Evolutionary conservation across 2,329 filamentous ascomycete species (phyloP).

Genomic region (Neonectria faginata): DNA sequence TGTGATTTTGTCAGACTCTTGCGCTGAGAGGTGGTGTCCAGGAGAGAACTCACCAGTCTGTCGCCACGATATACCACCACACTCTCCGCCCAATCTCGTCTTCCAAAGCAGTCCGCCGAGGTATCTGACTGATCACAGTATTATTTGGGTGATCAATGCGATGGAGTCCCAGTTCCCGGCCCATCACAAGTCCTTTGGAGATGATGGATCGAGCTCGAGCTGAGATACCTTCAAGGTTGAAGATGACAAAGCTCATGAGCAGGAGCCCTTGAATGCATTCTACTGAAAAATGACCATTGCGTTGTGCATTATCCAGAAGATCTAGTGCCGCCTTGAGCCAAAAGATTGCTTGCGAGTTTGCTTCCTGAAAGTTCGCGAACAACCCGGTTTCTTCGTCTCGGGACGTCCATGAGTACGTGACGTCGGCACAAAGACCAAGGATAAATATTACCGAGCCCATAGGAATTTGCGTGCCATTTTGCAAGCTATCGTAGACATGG

Average conservation of each 20-base stretch:
- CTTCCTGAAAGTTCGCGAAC: constrained; percentile 40
- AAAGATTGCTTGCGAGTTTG: constrained; percentile 41
- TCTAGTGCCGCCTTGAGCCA: constrained; percentile 51
- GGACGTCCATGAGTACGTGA: constrained; percentile 49
- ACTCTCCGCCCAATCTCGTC: constrained; percentile 55
- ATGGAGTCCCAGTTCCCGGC: constrained; percentile 48
- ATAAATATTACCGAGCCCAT: constrained; percentile 46
- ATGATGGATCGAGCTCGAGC: constrained; percentile 14
- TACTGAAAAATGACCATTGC: constrained; percentile 42
- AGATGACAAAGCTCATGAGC: constrained; percentile 51
- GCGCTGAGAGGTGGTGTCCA: background rate
- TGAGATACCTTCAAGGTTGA: constrained; percentile 46
- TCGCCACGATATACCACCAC: constrained; percentile 59
- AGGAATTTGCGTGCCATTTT: constrained; percentile 38
- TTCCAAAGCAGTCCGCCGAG: constrained; percentile 42
- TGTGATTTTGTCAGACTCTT: constrained; percentile 34
- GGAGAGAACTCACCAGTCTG: constrained; percentile 51
- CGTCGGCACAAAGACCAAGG: constrained; percentile 47
- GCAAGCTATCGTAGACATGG: constrained; percentile 47
- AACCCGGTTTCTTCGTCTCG: constrained; percentile 39
- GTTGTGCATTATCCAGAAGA: constrained; percentile 48
- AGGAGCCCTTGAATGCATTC: constrained; percentile 52
- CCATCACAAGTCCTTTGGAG: constrained; percentile 15
- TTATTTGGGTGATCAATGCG: constrained; percentile 51
- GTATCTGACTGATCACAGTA: constrained; percentile 29